Evolutionary conservation across 306 rosid species (phyloP), one percentile per base, ranked within the genome.

Genomic region (Hippophae rhamnoides): DNA sequence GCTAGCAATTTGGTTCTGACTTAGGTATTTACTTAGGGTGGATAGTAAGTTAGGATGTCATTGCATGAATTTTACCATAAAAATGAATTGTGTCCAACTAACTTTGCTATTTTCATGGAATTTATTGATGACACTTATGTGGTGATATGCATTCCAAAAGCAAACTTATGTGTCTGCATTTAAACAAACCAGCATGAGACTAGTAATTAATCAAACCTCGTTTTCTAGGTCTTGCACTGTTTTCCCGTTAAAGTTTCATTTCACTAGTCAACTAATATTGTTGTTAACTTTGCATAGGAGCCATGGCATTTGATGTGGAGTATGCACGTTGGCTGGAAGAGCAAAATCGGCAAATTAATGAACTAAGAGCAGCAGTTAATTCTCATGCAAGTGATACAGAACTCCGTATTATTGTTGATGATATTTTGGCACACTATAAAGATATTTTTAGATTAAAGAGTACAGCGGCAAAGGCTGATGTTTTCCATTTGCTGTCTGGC

Each of bases 301-400:
- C 97, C 9, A 81, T 90, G 95, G 89, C 88, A 64, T 90, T 90
- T 46, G 90, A 90, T 64, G 94, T 80, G 46, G 97, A 90, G 74
- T 90, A 90, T 65, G 82, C 90, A 13, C 84, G 95, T 57, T 90
- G 97, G 97, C 82, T 72, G 73, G 97, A 90, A 74, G 97, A 90
- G 68, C 95, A 90, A 41, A 90, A 83, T 71, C 90, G 94, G 43
- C 97, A 79, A 72, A 50, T 82, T 43, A 90, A 87, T 66, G 97
- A 90, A 71, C 82, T 90, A 50, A 84, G 95, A 83, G 81, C 96
- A 40, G 97, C 97, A 61, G 97, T 90, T 63, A 85, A 87, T 69
- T 77, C 95, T 66, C 97, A 90, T 74, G 97, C 97, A 47, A 78
- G 95, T 78, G 97, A 90, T 72, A 71, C 97, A 9, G 97, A 90